A percentile compares a stretch with the other conserved stretches of the same genome.
Conservation (phyloP, 371 early-diverging fungal species). For the Mucor irregularis region DNA sequence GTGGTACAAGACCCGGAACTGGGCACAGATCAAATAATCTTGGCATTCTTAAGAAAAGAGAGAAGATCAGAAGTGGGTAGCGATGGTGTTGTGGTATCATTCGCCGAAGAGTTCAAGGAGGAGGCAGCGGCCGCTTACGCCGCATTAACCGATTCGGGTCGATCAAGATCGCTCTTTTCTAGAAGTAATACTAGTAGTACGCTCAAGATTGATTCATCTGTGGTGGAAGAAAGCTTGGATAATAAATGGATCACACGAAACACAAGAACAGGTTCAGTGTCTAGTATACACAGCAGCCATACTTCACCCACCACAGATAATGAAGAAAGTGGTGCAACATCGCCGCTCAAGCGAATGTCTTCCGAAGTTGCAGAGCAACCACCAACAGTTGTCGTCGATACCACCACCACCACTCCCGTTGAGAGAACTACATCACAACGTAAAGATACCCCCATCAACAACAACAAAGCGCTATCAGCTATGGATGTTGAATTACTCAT, state of each 20-base stretch:
- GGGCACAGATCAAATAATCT: slow-evolving; percentile 39
- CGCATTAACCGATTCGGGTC: not conserved
- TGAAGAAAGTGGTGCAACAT: not conserved
- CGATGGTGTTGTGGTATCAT: slow-evolving; percentile 21
- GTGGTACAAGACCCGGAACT: slow-evolving; percentile 43
- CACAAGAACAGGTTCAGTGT: slow-evolving; percentile 30
- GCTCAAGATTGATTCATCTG: not conserved
- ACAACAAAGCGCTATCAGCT: slow-evolving; percentile 23
- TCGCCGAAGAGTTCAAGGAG: slow-evolving; percentile 40
- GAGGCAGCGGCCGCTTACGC: slow-evolving; percentile 17
- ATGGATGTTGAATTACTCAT: slow-evolving; percentile 50
- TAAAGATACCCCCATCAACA: slow-evolving; percentile 5
- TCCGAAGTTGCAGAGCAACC: not conserved
- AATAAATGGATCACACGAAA: slow-evolving; percentile 16
- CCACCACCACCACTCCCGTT: not conserved
- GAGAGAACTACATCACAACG: no score
- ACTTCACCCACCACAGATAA: not conserved
- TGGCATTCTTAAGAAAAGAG: slow-evolving; percentile 47
- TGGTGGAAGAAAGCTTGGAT: not conserved
- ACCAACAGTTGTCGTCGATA: not conserved
- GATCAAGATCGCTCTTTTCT: slow-evolving; percentile 20
- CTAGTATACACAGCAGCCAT: slow-evolving; percentile 17
- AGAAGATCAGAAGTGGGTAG: slow-evolving; percentile 18
- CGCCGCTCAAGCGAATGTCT: no score
- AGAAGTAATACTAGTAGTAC: slow-evolving; percentile 1